Base-by-base conservation (phyloP, 495 filamentous ascomycete genomes). In the Melanomma pulvis-pyrius region DNA sequence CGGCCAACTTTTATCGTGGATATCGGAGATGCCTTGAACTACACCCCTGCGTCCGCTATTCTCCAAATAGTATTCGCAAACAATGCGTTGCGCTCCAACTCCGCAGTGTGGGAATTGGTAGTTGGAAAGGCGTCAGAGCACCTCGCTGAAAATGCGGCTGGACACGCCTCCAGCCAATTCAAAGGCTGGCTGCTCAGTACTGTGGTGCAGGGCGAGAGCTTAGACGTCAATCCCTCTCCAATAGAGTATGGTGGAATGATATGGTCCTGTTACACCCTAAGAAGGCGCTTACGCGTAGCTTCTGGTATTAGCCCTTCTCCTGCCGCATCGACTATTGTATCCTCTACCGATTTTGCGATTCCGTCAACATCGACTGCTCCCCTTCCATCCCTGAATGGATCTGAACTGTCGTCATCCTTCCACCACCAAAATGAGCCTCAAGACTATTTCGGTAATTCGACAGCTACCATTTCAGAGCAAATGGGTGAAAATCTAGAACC, bases 1-100 rank as follows among this genome's bases (percentile, higher is more conserved):
- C 76, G 88, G 25, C 87, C 87, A 22, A 88, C 86, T 7, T 90
- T 91, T 68, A 80, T 90, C 57, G 75, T 90, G 17, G 88, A 91
- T 63, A 75, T 88, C 9, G 78, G 73, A 30, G 83, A 87, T 61
- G 63, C 77, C 6, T 69, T 72, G n/a, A 86, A 85, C 70, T 82
- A 73, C 64, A 77, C 70, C 29, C 76, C 84, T 2, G 83, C 80
- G 0, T 75, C 79, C 7, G 21, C 28, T 3, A 34, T 12, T 22
- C 73, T 90, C 22, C 77, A 80, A 17, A 77, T 87, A 8, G 48
- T 88, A 0, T 90, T 84, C 74, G 80, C 82, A 1, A 91, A 90
- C 68, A 76, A 81, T 24, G 77, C 84, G 1, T 74, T 91, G 46
- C 81, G 83, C 55, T 75, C 79, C 1, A 78, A 79, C 26, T 74